Evolutionary conservation across 139 green algal genomes (phyloP), one percentile per base, ranked within the genome.

Genomic region (Pleodorina starrii): DNA sequence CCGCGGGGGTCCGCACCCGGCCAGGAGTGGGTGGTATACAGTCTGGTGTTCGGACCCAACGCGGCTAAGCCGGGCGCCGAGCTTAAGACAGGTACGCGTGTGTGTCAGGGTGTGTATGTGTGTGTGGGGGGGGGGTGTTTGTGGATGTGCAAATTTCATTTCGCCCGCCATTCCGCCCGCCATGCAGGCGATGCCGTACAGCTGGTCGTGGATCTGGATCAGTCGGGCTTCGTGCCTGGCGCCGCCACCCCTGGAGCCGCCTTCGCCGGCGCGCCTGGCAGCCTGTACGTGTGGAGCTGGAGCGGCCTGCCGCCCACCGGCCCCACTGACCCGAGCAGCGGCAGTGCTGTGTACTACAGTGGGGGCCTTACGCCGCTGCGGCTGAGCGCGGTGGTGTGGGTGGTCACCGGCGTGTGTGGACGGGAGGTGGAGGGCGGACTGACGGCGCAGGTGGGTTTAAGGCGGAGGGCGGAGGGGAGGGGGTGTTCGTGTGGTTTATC

Each of bases 1-100:
- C n/a, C n/a, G n/a, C n/a, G n/a, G n/a, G n/a, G n/a, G n/a, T n/a
- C n/a, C n/a, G n/a, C n/a, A n/a, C n/a, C n/a, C n/a, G n/a, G n/a
- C 9, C 74, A 82, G 74, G 74, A 82, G 44, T 80, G 23, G 3
- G 40, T 80, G 25, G 11, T 80, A 19, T 80, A 80, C 42, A 59
- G 27, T 5, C 43, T 80, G 29, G 40, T 51, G 72, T 54, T 80
- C 40, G 72, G 40, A 9, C 72, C 72, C 27, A 48, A 48, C 38
- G 68, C 36, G 10, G 19, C 25, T 32, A 46, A 25, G 68, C 68
- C 68, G 68, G 68, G 36, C 29, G 11, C 35, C 17, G 68, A 76
- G 68, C 68, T 76, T 10, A 46, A 76, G 68, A 76, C 68, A 32
- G 68, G 68, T 76, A 32, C 17, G 57, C 19, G 57, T n/a, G n/a